Base-by-base conservation (phyloP, 129 eudicot genomes). In the Pittosporum tobira region DNA sequence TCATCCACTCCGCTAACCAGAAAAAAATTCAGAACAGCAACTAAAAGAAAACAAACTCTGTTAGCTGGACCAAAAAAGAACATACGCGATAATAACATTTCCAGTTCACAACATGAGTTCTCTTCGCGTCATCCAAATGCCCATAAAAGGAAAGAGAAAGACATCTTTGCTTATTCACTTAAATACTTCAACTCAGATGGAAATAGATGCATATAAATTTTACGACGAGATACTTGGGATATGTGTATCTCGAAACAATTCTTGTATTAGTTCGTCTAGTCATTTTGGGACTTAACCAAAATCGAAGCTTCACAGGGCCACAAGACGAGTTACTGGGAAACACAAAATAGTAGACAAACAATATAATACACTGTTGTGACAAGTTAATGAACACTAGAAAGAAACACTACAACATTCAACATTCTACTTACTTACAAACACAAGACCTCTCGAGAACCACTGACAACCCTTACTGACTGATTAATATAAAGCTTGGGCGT, bases 371-470 rank as follows among this genome's bases (percentile, higher is more conserved):
- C 64, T 36, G 40, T 61, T 36, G 47, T 61, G 51, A 70, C 64
- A 58, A 59, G 30, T 51, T 44, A 59, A 60, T 24, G n/a, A 19
- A 37, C 57, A 31, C 31, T 24, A n/a, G 28, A 71, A 36, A 30
- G 21, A 55, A 61, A 46, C 57, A 73, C 16, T 42, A 54, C 55
- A 43, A 61, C 67, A 46, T 66, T n/a, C 37, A 62, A 61, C 40
- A 73, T 40, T 49, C 48, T 29, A 59, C 51, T 45, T 56, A 31
- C 26, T 14, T 48, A 65, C 70, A 72, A 71, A 50, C 47, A 65
- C 65, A 75, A 60, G 72, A 66, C 88, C 68, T 73, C 73, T 73
- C 75, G 67, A 80, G 80, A 67, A 75, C 68, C 73, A 43, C 18
- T 61, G 61, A 65, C 50, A 13, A 58, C 51, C 63, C 57, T 19